A percentile compares a stretch with the other conserved stretches of the same genome.
Conservation (phyloP, 352 stramenopile genomes). For the Phytophthora cryptogea region DNA sequence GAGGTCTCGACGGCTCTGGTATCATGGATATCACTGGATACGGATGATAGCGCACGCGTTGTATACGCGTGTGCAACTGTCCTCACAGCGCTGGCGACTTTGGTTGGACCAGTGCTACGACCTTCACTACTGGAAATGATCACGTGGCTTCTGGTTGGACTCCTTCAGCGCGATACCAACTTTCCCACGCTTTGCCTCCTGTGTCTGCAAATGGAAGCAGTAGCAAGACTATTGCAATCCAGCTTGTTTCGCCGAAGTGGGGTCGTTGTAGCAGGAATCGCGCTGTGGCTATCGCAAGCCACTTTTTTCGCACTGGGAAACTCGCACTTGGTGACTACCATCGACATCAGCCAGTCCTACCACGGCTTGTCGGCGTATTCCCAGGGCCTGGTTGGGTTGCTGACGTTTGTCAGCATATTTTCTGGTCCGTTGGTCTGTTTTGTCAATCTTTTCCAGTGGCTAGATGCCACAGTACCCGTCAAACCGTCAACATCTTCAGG, state of each 20-base stretch:
- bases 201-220: slow-evolving; percentile 46
- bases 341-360: slow-evolving; percentile 90
- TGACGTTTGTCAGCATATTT: slow-evolving; percentile 81
- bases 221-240: slow-evolving; percentile 29
- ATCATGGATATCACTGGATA: slow-evolving; percentile 22
- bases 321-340: slow-evolving; percentile 88
- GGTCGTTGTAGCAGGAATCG: slow-evolving; percentile 31
- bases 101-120: slow-evolving; percentile 7
- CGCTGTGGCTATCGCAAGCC: slow-evolving; percentile 60
- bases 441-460: slow-evolving; percentile 50
- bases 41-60: slow-evolving; percentile 47
- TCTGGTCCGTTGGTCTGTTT: slow-evolving; percentile 75
- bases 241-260: slow-evolving; percentile 6
- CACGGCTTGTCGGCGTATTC: slow-evolving; percentile 80
- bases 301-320: slow-evolving; percentile 88
- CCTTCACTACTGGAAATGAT: slow-evolving; percentile 46
- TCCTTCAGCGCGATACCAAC: slow-evolving; percentile 67
- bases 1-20: slow-evolving; percentile 4
- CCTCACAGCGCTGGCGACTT: slow-evolving; percentile 18
- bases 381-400: slow-evolving; percentile 71
- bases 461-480: slow-evolving; percentile 10
- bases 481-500: slow-evolving; percentile 3
- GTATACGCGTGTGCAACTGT: slow-evolving; percentile 46
- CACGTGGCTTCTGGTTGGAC: slow-evolving; percentile 60
- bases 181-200: slow-evolving; percentile 64